A percentile compares a stretch with the other conserved stretches of the same genome.
These are phyloP conservation scores for Tulasnella sp. DNA, from an alignment of 768 basidiomycete species.

Conservation along the genomic window DNA sequence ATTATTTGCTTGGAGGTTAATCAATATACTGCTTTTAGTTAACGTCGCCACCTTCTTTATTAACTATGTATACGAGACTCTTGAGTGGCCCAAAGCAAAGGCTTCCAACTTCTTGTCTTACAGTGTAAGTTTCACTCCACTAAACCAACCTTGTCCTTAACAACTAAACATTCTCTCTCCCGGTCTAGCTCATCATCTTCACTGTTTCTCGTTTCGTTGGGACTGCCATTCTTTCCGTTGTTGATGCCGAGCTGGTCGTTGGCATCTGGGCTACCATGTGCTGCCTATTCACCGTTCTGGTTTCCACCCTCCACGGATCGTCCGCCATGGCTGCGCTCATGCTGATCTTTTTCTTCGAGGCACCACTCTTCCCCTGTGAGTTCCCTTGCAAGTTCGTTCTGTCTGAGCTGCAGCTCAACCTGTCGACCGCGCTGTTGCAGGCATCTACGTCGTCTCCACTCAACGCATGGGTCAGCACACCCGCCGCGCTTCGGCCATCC, in stretches of 20 bases:
- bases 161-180: not conserved
- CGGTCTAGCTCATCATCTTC: slow-evolving; percentile 20
- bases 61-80: slow-evolving; percentile 62
- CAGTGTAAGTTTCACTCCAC: slow-evolving; percentile 58
- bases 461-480: slow-evolving; percentile 16
- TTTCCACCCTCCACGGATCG: slow-evolving; percentile 49
- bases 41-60: slow-evolving; percentile 61
- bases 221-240: slow-evolving; percentile 54
- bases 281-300: slow-evolving; percentile 49
- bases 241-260: slow-evolving; percentile 63
- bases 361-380: slow-evolving; percentile 14
- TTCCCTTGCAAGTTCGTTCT: no score
- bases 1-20: not conserved
- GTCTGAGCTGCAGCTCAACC: not conserved
- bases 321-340: slow-evolving; percentile 54
- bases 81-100: slow-evolving; percentile 48
- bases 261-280: slow-evolving; percentile 51
- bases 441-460: slow-evolving; percentile 19
- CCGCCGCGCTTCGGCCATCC: slow-evolving; percentile 10
- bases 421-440: not conserved
- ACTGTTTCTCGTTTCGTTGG: slow-evolving; percentile 48
- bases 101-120: slow-evolving; percentile 67
- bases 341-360: slow-evolving; percentile 13
- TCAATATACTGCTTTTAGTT: slow-evolving; percentile 55
- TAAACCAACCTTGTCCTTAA: slow-evolving; percentile 33